Base-by-base conservation (phyloP, 495 filamentous ascomycete species). In the Gamarada debralockiae region DNA sequence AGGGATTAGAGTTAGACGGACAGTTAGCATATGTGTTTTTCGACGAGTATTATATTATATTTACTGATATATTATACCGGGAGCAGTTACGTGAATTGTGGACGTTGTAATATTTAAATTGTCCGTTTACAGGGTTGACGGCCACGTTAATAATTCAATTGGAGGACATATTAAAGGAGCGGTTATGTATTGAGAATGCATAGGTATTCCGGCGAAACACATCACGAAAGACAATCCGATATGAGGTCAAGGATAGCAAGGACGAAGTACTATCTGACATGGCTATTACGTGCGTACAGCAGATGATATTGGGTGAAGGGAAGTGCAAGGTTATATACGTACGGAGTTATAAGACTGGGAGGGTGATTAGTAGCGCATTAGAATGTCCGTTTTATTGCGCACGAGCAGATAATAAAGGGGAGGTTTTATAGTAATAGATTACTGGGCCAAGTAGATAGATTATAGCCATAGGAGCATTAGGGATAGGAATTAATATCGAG, bases 61-160 rank as follows among this genome's bases (percentile, higher is more conserved):
- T 48, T 29, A 48, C 24, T 14, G 45, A n/a, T 31, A 48, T n/a
- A 27, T 18, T 18, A 27, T 50, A 50, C 47, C 33, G 47, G 27
- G 7, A 15, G 47, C 27, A 50, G 47, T 15, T 50, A 6, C 18
- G 27, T 13, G 18, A 52, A 18, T 37, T 52, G 3, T 17, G 21
- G 37, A 17, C 20, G 34, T 17, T 27, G 24, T 37, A 15, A 34
- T 52, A 29, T 18, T 37, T 29, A 14, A 25, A 41, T n/a, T 27
- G 25, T 38, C 25, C 17, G 7, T 29, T 49, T 20, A 41, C 38
- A 7, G 7, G 8, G 6, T 20, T 41, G 38, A 41, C 38, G 17
- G 17, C 17, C 12, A 41, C 17, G 17, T 20, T 41, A 7, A 13
- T 41, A 7, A 13, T 20, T 41, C 10, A n/a, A 41, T 15, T 41